Evolutionary conservation across 805 yeast genomes (phyloP).

Genomic region (Candida maltosa): DNA sequence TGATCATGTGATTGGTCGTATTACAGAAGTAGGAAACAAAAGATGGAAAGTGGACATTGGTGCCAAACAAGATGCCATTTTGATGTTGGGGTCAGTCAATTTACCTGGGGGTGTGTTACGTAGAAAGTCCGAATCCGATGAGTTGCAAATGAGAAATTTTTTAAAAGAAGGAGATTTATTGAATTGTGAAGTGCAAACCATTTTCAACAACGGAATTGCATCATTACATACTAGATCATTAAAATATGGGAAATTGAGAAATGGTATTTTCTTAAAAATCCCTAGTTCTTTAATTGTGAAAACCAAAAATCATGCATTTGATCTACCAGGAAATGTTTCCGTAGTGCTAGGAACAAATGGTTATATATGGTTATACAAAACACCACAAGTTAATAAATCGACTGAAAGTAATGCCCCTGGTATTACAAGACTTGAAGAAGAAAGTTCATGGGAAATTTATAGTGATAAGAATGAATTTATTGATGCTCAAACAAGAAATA

Average conservation of each 20-base stretch:
- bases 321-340: constrained; percentile 91
- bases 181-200: constrained; percentile 92
- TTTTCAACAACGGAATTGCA: constrained; percentile 87
- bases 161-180: constrained; percentile 93
- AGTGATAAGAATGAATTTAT: constrained; percentile 84
- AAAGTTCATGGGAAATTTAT: constrained; percentile 92
- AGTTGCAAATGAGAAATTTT: constrained; percentile 90
- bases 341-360: constrained; percentile 93
- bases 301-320: constrained; percentile 82
- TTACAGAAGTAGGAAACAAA: constrained; percentile 88
- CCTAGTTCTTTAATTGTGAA: constrained; percentile 82
- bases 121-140: constrained; percentile 92
- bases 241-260: constrained; percentile 91
- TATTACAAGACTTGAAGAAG: constrained; percentile 86
- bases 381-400: constrained; percentile 27
- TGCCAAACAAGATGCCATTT: constrained; percentile 85
- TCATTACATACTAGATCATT: constrained; percentile 92
- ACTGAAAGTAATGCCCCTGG: constrained; percentile 4
- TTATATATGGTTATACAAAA: constrained; percentile 84
- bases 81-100: constrained; percentile 93
- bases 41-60: constrained; percentile 98
- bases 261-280: constrained; percentile 78
- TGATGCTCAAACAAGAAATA: constrained; percentile 55
- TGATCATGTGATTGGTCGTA: constrained; percentile 91
- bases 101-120: constrained; percentile 96